Evolutionary conservation across 1,284 basidiomycete genomes (phyloP).

Genomic region (Cryptococcus floricola): DNA sequence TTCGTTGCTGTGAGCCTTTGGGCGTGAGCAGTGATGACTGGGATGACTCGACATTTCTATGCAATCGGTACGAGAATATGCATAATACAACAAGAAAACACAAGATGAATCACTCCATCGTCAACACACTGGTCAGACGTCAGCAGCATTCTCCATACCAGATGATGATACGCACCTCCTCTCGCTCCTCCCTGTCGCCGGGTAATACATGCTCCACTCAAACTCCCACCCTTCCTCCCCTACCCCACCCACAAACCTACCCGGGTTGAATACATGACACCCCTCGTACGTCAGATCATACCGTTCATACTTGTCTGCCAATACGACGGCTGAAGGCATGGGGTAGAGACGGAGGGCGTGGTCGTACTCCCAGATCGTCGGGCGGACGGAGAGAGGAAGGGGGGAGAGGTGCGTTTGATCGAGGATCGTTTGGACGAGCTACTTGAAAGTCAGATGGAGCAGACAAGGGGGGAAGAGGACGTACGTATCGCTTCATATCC

Average conservation of each 20-base stretch:
- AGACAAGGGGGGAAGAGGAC: conserved; percentile 31
- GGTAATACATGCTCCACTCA: conserved; percentile 83
- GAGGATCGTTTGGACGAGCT: conserved; percentile 90
- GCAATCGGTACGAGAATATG: background rate
- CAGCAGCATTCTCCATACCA: background rate
- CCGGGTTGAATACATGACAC: conserved; percentile 98
- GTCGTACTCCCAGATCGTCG: conserved; percentile 86
- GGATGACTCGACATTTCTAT: background rate
- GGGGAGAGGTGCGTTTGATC: conserved; percentile 91
- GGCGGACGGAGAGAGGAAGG: conserved; percentile 75
- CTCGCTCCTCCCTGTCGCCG: conserved; percentile 50
- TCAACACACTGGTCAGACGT: conserved; percentile 24
- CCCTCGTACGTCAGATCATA: conserved; percentile 97
- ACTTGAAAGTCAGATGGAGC: background rate
- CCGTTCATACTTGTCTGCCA: conserved; percentile 94
- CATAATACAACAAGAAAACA: background rate
- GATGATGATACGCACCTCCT: conserved; percentile 37
- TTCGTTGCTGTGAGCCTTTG: background rate
- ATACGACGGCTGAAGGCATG: conserved; percentile 85
- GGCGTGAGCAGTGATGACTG: background rate
- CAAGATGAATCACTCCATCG: conserved; percentile 17
- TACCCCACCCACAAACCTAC: conserved; percentile 63
- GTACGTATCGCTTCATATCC: conserved; percentile 80
- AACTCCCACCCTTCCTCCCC: conserved; percentile 53
- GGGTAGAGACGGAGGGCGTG: conserved; percentile 91